phyloP scores from a whole-genome alignment of 805 yeast genomes.

The Cephaloascus fragrans region DNA sequence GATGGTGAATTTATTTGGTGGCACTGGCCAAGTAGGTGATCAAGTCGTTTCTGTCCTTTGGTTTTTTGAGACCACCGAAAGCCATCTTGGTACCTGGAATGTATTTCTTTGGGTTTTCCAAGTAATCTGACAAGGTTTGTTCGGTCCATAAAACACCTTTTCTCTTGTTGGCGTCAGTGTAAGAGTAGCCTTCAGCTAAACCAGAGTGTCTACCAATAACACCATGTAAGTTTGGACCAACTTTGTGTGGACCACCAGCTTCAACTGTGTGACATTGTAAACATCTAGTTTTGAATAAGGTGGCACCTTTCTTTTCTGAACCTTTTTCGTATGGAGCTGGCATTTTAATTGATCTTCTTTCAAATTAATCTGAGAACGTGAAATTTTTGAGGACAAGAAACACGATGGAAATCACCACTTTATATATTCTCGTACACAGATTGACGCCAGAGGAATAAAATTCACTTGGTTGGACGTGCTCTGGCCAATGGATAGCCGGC shows the following conservation, averaged over 20 bases:
- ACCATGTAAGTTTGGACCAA: slow-evolving; percentile 98
- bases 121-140: slow-evolving; percentile 87
- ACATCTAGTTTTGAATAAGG: slow-evolving; percentile 97
- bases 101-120: slow-evolving; percentile 99
- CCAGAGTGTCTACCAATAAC: slow-evolving; percentile 90
- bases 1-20: background rate
- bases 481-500: background rate
- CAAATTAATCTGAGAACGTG: background rate
- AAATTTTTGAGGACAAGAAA: background rate
- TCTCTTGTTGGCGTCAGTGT: slow-evolving; percentile 97
- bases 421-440: too few species aligned
- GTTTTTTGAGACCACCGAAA: slow-evolving; percentile 98
- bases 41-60: slow-evolving; percentile 97
- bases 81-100: slow-evolving; percentile 99
- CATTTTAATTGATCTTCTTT: background rate
- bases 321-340: slow-evolving; percentile 4
- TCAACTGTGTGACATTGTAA: slow-evolving; percentile 98
- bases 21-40: slow-evolving; percentile 58
- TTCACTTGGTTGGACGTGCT: too few species aligned
- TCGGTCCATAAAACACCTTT: slow-evolving; percentile 85
- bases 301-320: slow-evolving; percentile 79
- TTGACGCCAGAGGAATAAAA: background rate
- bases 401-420: background rate
- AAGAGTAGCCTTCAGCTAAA: slow-evolving; percentile 84
- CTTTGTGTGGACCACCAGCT: slow-evolving; percentile 94